phyloP scores from a whole-genome alignment of 2,329 filamentous ascomycete genomes.

The Paradendryphiella salina region DNA sequence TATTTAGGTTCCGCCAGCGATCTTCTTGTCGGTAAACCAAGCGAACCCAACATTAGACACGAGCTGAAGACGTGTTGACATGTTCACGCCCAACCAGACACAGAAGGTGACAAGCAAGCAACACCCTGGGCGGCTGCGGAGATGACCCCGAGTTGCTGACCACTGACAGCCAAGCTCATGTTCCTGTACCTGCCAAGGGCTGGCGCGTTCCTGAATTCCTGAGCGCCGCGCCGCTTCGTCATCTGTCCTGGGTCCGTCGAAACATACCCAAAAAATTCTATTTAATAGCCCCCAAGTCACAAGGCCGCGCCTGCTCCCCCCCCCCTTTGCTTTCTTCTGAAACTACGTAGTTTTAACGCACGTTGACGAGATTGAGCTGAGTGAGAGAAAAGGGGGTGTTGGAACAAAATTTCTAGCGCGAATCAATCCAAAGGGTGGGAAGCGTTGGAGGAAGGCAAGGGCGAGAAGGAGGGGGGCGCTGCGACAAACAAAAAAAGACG shows the following conservation, averaged over 20 bases:
- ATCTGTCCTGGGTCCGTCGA: not conserved
- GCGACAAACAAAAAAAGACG: no score
- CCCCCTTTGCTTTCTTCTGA: not conserved
- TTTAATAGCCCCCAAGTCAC: no score
- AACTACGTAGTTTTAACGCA: no score
- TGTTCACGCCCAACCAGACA: not conserved
- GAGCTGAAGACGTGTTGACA: not conserved
- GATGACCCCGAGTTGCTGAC: not conserved
- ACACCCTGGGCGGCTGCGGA: constrained; percentile 2
- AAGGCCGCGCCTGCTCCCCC: not conserved
- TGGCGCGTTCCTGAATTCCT: constrained; percentile 4
- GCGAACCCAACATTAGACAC: not conserved
- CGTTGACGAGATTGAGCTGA: no score
- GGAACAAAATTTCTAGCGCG: no score
- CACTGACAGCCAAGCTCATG: not conserved
- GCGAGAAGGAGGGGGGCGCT: no score
- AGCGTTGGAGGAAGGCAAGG: no score
- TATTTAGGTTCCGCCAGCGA: not conserved
- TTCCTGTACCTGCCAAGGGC: constrained; percentile 5
- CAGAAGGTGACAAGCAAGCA: not conserved
- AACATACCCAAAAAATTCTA: no score
- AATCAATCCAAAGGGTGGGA: no score
- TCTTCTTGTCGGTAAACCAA: not conserved
- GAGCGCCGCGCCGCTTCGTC: constrained; percentile 6
- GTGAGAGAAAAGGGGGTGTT: no score